Percentiles rank a stretch among this genome's conserved stretches.
These are phyloP conservation scores for Pseudocercospora vitis DNA, from an alignment of 2,329 filamentous ascomycete genomes.

Conservation along the genomic window DNA sequence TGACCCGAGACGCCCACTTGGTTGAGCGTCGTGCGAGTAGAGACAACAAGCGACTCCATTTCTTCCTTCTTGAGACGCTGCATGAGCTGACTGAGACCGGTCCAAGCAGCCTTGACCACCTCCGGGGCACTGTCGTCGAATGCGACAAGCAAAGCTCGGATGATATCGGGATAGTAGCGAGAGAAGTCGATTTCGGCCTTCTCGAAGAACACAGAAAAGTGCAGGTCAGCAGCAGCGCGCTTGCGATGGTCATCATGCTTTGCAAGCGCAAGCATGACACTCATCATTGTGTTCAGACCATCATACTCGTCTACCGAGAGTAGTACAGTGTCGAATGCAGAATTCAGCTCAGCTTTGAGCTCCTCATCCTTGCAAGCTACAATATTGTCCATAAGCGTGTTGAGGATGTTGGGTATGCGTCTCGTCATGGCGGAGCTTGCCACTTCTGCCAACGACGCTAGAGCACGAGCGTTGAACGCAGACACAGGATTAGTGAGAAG, in stretches of 20 bases:
- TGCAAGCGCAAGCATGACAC: slow-evolving; percentile 78
- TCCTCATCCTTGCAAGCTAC: slow-evolving; percentile 74
- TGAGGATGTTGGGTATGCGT: slow-evolving; percentile 84
- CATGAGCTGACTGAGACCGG: slow-evolving; percentile 81
- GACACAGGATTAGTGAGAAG: slow-evolving; percentile 87
- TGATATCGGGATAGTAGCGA: slow-evolving; percentile 91
- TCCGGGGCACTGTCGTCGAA: slow-evolving; percentile 83
- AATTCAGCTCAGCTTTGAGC: slow-evolving; percentile 70
- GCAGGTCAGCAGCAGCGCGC: slow-evolving; percentile 73
- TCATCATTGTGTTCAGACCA: slow-evolving; percentile 94
- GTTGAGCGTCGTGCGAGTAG: slow-evolving; percentile 80
- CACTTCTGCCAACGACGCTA: slow-evolving; percentile 90
- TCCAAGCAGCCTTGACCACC: slow-evolving; percentile 88
- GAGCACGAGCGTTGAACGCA: slow-evolving; percentile 88
- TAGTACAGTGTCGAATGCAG: slow-evolving; percentile 84
- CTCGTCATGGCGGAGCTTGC: slow-evolving; percentile 88
- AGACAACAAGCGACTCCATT: slow-evolving; percentile 89
- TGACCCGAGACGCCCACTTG: slow-evolving; percentile 85
- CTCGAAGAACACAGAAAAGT: slow-evolving; percentile 84
- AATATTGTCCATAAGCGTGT: slow-evolving; percentile 90
- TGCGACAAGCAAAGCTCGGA: slow-evolving; percentile 83
- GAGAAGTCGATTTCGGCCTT: slow-evolving; percentile 83
- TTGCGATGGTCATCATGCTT: slow-evolving; percentile 92
- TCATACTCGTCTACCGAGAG: slow-evolving; percentile 94
- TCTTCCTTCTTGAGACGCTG: slow-evolving; percentile 92